Conservation (phyloP, 495 filamentous ascomycete genomes). For the Trichoderma asperelloides region DNA sequence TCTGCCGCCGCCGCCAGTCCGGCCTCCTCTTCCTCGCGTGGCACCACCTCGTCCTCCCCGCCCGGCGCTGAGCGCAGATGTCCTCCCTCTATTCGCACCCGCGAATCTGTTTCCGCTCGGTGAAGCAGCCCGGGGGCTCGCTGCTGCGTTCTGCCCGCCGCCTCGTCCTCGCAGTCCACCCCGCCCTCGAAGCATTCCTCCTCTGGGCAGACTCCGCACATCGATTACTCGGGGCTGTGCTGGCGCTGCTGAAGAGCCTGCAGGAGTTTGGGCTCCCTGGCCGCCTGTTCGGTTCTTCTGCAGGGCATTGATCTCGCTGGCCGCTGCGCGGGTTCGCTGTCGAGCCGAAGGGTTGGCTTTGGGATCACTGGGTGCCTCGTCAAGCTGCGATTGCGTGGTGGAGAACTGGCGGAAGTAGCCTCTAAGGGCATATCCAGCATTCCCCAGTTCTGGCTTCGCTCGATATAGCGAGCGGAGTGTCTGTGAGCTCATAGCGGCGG, state of each 20-base stretch:
- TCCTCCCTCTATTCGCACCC: background rate
- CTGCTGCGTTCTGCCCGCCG: slow-evolving; percentile 12
- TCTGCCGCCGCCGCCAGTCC: background rate
- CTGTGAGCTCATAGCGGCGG: background rate
- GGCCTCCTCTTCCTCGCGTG: background rate
- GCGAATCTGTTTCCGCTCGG: background rate
- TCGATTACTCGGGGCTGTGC: slow-evolving; percentile 20
- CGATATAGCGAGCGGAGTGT: slow-evolving; percentile 8
- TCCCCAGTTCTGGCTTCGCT: background rate
- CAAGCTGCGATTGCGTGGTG: background rate
- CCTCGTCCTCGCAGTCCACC: slow-evolving; percentile 10
- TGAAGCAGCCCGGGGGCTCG: background rate
- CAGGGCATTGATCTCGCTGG: slow-evolving; percentile 3
- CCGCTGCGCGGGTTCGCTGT: slow-evolving; percentile 2
- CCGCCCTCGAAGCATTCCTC: slow-evolving; percentile 9
- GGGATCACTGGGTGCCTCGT: background rate
- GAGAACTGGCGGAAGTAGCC: slow-evolving; percentile 8
- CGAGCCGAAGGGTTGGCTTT: background rate
- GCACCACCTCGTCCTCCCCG: slow-evolving; percentile 1
- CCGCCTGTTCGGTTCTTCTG: background rate
- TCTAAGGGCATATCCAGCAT: background rate
- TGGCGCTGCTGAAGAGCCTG: background rate
- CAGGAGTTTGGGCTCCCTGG: background rate
- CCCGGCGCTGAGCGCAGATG: background rate
- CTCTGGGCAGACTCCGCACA: slow-evolving; percentile 20